Base-by-base conservation (phyloP, 2,329 filamentous ascomycete genomes). In the Colletotrichum siamense region DNA sequence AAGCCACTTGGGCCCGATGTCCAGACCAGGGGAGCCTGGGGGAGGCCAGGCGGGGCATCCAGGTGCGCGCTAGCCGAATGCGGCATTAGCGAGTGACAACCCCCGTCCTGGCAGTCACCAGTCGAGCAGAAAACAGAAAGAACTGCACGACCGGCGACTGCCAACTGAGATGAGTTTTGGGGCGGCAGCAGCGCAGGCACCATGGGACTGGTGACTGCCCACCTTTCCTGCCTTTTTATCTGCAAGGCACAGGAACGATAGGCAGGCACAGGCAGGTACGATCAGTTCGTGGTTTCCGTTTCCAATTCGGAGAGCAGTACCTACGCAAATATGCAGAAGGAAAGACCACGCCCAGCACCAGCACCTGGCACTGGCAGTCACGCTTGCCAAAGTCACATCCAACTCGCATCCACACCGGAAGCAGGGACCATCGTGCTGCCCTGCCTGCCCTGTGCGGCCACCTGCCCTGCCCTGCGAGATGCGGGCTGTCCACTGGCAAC, bases 181-280 rank as follows among this genome's bases (percentile, higher is more conserved):
- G 10, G 32, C 24, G 52, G 36, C 55, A 63, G 67, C 16, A 62
- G 34, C 16, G 69, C 69, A 57, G 73, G 52, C 30, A 72, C 26
- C 67, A 52, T 4, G 44, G 22, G 18, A 49, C 39, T 44, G 39
- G 39, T n/a, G 44, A 49, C 44, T 49, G 44, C 44, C n/a, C 44
- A 26, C 18, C 18, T 18, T 30, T n/a, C 12, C 28, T 36, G 30
- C 57, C 71, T 24, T 32, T 44, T n/a, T 52, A 30, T 36, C 73
- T 72, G 73, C 69, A 75, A 72, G 67, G 67, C 57, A 57, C 57
- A 69, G 52, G 52, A 28, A 63, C 52, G 30, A 32, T 39, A n/a
- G 52, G 44, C 13, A 52, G 26, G 57, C 26, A 69, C 55, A 64
- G 61, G 61, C 61, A 24, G 28, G 18, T 32, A 64, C 61, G 18